phyloP scores from a whole-genome alignment of 306 rosid genomes.

The Fragaria iinumae region DNA sequence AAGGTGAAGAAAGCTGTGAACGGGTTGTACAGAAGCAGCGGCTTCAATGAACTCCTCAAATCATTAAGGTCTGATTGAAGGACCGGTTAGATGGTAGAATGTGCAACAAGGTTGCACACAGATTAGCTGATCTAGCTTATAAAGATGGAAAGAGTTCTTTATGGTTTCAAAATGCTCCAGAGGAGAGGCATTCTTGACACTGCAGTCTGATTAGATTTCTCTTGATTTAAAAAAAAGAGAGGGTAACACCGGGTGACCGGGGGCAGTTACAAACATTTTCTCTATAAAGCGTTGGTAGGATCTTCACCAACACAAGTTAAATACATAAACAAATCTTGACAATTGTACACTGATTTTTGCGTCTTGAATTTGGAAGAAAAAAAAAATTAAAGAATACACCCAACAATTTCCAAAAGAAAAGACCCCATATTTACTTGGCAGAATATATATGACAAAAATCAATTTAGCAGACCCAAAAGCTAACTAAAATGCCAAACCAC shows the following conservation, averaged over 20 bases:
- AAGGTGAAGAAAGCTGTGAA: too few relatives aligned
- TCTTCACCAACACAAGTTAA: constrained; percentile 39
- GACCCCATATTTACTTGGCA: constrained; percentile 37
- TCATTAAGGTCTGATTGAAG: too few relatives aligned
- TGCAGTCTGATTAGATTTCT: too few relatives aligned
- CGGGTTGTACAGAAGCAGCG: too few relatives aligned
- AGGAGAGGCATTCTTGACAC: too few relatives aligned
- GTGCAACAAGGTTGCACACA: too few relatives aligned
- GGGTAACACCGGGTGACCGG: not conserved
- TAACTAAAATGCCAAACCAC: constrained; percentile 40
- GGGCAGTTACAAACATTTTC: constrained; percentile 17
- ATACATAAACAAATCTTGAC: constrained; percentile 49
- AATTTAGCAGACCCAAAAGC: constrained; percentile 46
- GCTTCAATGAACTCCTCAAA: too few relatives aligned
- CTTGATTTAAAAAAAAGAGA: too few relatives aligned
- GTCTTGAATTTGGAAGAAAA: constrained; percentile 32
- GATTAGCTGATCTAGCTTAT: too few relatives aligned
- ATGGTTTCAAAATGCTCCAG: too few relatives aligned
- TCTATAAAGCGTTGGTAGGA: constrained; percentile 29
- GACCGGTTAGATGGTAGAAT: too few relatives aligned
- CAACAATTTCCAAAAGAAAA: constrained; percentile 39
- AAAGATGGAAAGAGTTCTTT: too few relatives aligned
- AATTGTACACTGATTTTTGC: constrained; percentile 26
- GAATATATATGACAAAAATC: constrained; percentile 37
- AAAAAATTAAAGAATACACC: constrained; percentile 40